A percentile compares a stretch with the other conserved stretches of the same genome.
These are phyloP conservation scores for Agaricus sinodeliciosus DNA, from an alignment of 768 basidiomycete species.

Conservation along the genomic window DNA sequence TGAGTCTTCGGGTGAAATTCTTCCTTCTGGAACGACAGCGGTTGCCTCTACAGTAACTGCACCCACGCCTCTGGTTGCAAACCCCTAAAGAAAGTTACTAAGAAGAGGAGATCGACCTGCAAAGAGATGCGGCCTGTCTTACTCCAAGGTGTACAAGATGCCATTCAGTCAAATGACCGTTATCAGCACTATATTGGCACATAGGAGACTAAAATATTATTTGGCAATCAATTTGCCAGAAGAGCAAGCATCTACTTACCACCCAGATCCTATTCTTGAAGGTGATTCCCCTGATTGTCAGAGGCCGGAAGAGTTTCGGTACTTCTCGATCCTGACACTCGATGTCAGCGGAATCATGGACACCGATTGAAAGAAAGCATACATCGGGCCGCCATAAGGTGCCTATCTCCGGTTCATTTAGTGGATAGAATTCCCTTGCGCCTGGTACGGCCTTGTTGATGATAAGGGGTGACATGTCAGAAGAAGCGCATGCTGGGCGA, in stretches of 20 bases:
- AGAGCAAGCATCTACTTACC: slow-evolving; percentile 25
- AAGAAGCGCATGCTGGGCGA: neutral
- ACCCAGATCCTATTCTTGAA: slow-evolving; percentile 78
- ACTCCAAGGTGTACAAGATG: slow-evolving; percentile 77
- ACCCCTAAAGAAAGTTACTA: slow-evolving; percentile 28
- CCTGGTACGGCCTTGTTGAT: slow-evolving; percentile 44
- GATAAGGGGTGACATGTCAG: slow-evolving; percentile 1
- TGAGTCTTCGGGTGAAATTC: slow-evolving; percentile 71
- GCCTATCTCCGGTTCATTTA: slow-evolving; percentile 55
- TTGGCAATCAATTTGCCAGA: neutral
- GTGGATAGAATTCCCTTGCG: slow-evolving; percentile 49
- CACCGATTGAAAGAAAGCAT: neutral
- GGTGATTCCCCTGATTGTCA: slow-evolving; percentile 50
- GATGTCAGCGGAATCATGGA: neutral
- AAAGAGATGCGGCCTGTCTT: slow-evolving; percentile 19
- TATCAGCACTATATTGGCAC: slow-evolving; percentile 75
- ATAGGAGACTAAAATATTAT: slow-evolving; percentile 49
- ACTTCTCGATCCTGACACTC: slow-evolving; percentile 36
- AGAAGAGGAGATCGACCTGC: neutral
- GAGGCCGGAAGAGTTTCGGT: slow-evolving; percentile 59
- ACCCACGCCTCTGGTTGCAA: slow-evolving; percentile 67
- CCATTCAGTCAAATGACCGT: slow-evolving; percentile 77
- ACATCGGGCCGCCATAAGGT: slow-evolving; percentile 16
- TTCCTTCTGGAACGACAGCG: slow-evolving; percentile 64
- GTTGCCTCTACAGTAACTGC: slow-evolving; percentile 73